Evolutionary conservation across 2,329 filamentous ascomycete genomes (phyloP), one percentile per base, ranked within the genome.

Genomic region (Pyrenochaeta sp.): DNA sequence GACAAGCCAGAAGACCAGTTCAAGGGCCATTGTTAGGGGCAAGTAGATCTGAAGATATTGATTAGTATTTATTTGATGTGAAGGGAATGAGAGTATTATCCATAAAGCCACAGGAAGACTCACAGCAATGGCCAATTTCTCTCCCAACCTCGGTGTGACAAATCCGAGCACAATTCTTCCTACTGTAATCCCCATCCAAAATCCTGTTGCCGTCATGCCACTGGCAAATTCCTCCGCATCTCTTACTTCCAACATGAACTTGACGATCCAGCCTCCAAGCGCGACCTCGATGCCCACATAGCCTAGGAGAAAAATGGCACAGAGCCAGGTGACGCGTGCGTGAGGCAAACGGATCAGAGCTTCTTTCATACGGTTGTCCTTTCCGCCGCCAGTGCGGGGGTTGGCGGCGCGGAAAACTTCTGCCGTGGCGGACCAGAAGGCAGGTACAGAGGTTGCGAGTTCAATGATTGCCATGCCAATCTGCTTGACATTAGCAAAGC

Each of bases 281-380:
- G 85, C 86, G 54, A 92, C 89, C 75, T 96, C 92, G 5, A 85
- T 83, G 3, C 92, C 92, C 0, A 94, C 88, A 66, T 96, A 96
- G 7, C 86, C 85, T 4, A 96, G 82, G 12, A 96, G 78, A 71
- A 96, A 96, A 1, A 89, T 55, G 2, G 90, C 83, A 37, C 86
- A 81, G n/a, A 91, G 78, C 89, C 90, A 93, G 2, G 89, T 89
- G 3, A 90, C 81, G n/a, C 80, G 74, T 2, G 81, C 80, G 31
- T 76, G 70, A 1, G 80, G 79, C 27, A 70, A 60, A 12, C 70
- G 74, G 33, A 76, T 67, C n/a, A 87, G 73, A 0, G 82, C 80
- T 66, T 82, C 78, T 60, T 79, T 77, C 70, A 84, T 78, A 35
- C 81, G 60, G 74, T 85, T 76, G 67, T 83, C 67, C 71, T 76